Percentiles rank a stretch among this genome's conserved stretches.
phyloP scores from a whole-genome alignment of 208 protist species.

The Wallacemonas sp. region DNA sequence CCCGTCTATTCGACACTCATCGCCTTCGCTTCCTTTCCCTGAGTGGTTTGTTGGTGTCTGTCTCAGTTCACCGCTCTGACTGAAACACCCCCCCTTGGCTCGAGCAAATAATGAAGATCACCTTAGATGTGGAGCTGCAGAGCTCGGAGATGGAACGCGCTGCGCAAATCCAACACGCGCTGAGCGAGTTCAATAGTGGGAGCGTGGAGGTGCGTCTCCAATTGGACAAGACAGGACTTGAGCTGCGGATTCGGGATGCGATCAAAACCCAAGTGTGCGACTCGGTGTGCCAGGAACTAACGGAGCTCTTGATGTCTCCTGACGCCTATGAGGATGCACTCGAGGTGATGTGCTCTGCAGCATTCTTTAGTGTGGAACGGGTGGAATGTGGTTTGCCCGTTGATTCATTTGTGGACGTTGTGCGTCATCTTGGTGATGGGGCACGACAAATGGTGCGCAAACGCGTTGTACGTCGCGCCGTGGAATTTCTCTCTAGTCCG shows the following conservation, averaged over 20 bases:
- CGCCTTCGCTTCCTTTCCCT: too few species aligned
- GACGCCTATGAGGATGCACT: conserved; percentile 50
- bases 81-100: too few species aligned
- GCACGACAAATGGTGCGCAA: conserved; percentile 38
- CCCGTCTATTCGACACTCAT: too few species aligned
- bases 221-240: conserved; percentile 62
- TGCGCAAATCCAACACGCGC: conserved; percentile 42
- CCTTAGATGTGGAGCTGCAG: conserved; percentile 71
- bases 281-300: conserved; percentile 54
- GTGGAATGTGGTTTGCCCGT: conserved; percentile 52
- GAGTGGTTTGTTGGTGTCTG: too few species aligned
- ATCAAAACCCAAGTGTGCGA: conserved; percentile 56
- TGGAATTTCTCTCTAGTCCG: conserved; percentile 65
- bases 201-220: conserved; percentile 49
- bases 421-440: conserved; percentile 56
- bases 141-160: conserved; percentile 59
- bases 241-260: conserved; percentile 51
- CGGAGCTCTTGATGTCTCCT: conserved; percentile 46
- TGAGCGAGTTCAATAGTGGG: conserved; percentile 45
- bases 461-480: conserved; percentile 72
- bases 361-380: conserved; percentile 70
- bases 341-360: conserved; percentile 61
- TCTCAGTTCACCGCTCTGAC: too few species aligned
- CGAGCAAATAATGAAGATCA: conserved; percentile 71
- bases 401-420: conserved; percentile 62